These are phyloP conservation scores for Phialemoniopsis sp. DNA, from an alignment of 2,329 filamentous ascomycete genomes.

Conservation along the genomic window DNA sequence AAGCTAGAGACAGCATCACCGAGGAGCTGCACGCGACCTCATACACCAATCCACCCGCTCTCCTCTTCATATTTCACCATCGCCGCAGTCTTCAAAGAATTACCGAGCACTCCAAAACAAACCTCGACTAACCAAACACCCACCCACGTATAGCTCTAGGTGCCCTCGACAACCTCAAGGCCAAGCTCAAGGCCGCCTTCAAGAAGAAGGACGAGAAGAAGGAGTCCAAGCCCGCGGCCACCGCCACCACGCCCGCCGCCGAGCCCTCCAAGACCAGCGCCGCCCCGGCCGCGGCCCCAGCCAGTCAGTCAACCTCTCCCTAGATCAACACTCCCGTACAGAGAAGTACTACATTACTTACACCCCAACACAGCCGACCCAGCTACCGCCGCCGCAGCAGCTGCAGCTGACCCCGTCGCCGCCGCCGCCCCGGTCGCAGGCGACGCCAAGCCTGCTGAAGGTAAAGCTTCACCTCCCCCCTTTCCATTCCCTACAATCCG, in stretches of 20 bases:
- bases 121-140: background rate
- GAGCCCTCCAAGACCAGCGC: conserved; percentile 1
- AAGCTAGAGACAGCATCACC: too few species aligned
- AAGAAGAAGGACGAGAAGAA: background rate
- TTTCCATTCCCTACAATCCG: conserved; percentile 7
- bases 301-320: background rate
- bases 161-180: conserved; percentile 5
- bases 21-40: too few species aligned
- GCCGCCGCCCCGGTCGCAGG: background rate
- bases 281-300: conserved; percentile 1
- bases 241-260: background rate
- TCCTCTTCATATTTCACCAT: too few species aligned
- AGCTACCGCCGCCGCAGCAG: background rate
- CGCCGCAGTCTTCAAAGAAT: too few species aligned
- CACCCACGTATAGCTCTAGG: background rate
- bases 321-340: background rate
- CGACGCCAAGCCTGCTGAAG: conserved; percentile 4
- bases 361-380: background rate
- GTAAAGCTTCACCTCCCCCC: conserved; percentile 8
- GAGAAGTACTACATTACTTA: background rate
- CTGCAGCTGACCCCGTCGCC: background rate
- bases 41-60: too few species aligned
- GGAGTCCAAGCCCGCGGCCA: background rate
- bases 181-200: conserved; percentile 6
- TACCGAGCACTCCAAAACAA: too few species aligned